These are phyloP conservation scores for Acacia acuminata DNA, from an alignment of 306 rosid genomes.

Conservation along the genomic window DNA sequence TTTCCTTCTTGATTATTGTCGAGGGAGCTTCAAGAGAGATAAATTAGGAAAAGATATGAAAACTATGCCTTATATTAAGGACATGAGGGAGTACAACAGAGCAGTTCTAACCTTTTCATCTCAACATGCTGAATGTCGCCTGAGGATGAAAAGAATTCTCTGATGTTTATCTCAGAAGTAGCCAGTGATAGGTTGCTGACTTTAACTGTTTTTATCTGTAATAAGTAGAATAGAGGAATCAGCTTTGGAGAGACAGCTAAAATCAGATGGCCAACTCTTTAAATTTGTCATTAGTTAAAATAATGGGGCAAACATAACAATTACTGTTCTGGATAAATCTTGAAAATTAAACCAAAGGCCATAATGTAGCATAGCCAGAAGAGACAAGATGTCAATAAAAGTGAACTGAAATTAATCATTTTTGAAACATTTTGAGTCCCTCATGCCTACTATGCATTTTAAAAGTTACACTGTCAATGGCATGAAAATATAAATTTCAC, in stretches of 20 bases:
- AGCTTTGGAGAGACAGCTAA: neutral
- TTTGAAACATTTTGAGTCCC: no score
- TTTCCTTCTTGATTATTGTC: no score
- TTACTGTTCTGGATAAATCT: conserved; percentile 11
- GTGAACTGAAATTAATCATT: neutral
- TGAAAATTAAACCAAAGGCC: neutral
- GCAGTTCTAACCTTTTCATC: conserved; percentile 64
- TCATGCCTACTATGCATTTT: no score
- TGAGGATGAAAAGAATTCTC: conserved; percentile 85
- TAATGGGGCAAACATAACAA: neutral
- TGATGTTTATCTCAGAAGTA: conserved; percentile 54
- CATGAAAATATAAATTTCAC: neutral
- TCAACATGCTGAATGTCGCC: conserved; percentile 76
- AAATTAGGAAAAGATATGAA: no score
- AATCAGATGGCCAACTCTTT: neutral
- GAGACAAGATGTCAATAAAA: conserved; percentile 7
- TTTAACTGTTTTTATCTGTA: conserved; percentile 67
- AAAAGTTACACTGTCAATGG: neutral
- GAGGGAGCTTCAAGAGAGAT: no score
- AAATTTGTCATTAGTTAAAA: neutral
- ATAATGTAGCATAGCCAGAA: neutral
- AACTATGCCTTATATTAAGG: no score
- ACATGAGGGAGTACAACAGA: neutral
- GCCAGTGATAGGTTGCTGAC: conserved; percentile 67
- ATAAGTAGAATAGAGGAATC: conserved; percentile 21